Conservation (phyloP, 192 early-diverging fungal species). For the Cetraspora pellucida region DNA sequence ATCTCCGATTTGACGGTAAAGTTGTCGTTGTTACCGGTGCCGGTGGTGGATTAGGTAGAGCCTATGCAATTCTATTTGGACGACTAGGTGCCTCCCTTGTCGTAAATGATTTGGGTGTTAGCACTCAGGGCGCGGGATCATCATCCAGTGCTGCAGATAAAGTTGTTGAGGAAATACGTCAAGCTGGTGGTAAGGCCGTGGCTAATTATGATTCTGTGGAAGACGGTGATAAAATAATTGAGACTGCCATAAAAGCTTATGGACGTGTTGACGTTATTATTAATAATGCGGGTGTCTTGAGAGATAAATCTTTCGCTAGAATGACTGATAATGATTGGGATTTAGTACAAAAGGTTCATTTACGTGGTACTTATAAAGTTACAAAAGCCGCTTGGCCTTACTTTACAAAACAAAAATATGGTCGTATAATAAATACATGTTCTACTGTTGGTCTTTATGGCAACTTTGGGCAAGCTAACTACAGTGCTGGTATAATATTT, state of each 20-base stretch:
- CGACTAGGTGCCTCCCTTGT: slow-evolving; percentile 90
- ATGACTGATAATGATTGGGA: slow-evolving; percentile 96
- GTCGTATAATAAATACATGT: slow-evolving; percentile 92
- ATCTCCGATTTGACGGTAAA: slow-evolving; percentile 73
- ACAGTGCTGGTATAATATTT: slow-evolving; percentile 35
- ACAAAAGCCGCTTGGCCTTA: slow-evolving; percentile 95
- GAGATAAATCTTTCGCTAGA: slow-evolving; percentile 91
- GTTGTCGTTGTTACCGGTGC: slow-evolving; percentile 96
- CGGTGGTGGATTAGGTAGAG: slow-evolving; percentile 88
- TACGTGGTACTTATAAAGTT: slow-evolving; percentile 93
- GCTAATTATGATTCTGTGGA: slow-evolving; percentile 95
- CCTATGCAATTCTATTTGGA: slow-evolving; percentile 90
- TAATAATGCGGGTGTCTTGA: slow-evolving; percentile 97
- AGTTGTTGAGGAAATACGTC: slow-evolving; percentile 89
- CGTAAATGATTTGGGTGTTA: slow-evolving; percentile 91
- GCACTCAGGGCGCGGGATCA: slow-evolving; percentile 71
- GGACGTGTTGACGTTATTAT: slow-evolving; percentile 82
- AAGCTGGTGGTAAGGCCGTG: slow-evolving; percentile 85
- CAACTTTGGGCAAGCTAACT: slow-evolving; percentile 71
- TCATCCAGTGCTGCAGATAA: slow-evolving; percentile 84
- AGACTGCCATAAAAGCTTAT: slow-evolving; percentile 86
- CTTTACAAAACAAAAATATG: slow-evolving; percentile 92
- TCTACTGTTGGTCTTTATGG: slow-evolving; percentile 95
- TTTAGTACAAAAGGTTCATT: slow-evolving; percentile 85
- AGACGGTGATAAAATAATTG: slow-evolving; percentile 92